A percentile compares a stretch with the other conserved stretches of the same genome.
These are phyloP conservation scores for Microbotryomycetes sp. DNA, from an alignment of 1,284 basidiomycete genomes.

Conservation along the genomic window DNA sequence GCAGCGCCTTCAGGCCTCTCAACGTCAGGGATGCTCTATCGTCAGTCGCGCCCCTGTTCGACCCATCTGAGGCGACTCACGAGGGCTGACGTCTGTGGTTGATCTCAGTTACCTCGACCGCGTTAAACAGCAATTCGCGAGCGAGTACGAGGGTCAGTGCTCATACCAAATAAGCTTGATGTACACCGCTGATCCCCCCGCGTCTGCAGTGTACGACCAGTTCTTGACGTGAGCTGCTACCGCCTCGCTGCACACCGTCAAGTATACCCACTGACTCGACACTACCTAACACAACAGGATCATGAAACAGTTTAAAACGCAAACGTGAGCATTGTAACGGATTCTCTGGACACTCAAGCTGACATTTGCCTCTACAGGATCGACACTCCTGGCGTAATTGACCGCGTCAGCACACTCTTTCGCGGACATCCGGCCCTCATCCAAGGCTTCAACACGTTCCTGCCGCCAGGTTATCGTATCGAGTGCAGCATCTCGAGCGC, in stretches of 20 bases:
- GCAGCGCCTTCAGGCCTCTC: slow-evolving; percentile 22
- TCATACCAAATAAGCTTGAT: background rate
- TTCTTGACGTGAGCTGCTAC: slow-evolving; percentile 71
- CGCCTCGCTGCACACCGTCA: background rate
- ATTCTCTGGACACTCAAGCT: background rate
- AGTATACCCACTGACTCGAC: too few relatives aligned
- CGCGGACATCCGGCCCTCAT: slow-evolving; percentile 89
- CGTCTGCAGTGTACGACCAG: slow-evolving; percentile 43
- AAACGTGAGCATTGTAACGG: slow-evolving; percentile 54
- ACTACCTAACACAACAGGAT: slow-evolving; percentile 8
- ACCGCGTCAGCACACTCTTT: slow-evolving; percentile 91
- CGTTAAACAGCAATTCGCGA: slow-evolving; percentile 31
- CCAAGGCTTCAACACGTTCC: slow-evolving; percentile 98
- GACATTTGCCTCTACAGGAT: slow-evolving; percentile 53
- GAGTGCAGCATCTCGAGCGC: slow-evolving; percentile 66
- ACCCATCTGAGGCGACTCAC: background rate
- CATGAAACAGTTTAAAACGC: slow-evolving; percentile 88
- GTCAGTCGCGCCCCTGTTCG: background rate
- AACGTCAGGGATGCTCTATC: slow-evolving; percentile 24
- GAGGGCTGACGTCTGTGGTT: background rate
- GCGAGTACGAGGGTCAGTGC: slow-evolving; percentile 27
- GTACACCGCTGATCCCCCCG: background rate
- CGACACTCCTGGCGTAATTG: slow-evolving; percentile 97
- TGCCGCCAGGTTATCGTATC: slow-evolving; percentile 93
- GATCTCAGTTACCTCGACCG: slow-evolving; percentile 25